Base-by-base conservation (phyloP, 345 rosid genomes). In the Citrus australasica region DNA sequence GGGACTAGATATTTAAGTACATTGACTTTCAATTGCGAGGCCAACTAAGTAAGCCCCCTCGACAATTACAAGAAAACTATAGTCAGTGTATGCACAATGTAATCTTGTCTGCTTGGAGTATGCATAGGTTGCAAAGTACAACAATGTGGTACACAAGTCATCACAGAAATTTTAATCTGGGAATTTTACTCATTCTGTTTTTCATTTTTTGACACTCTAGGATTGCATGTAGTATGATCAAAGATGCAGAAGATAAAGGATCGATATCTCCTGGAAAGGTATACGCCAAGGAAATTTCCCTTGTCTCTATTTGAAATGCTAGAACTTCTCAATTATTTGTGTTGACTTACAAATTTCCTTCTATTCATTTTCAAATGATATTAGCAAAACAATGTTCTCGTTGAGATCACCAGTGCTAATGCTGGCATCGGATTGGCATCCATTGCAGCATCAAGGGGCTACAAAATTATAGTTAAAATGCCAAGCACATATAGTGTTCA, bases 371-470 rank as follows among this genome's bases (percentile, higher is more conserved):
- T 7, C 59, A 38, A 19, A 7, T 69, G n/a, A 56, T 16, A 58
- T 24, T 73, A 42, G 53, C 27, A 30, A 10, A 37, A 91, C 92
- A 89, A 89, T 33, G 77, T 86, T 27, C 80, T 85, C n/a, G 69
- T 88, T 27, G 97, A 92, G 83, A 71, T 79, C 4, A 92, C 93
- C 4, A 72, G 93, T 67, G 97, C 97, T 32, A 90, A 91, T 83
- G 87, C 96, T 0, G 97, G 97, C 79, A 92, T 94, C 51, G 97
- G 91, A 66, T 55, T 92, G 79, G 95, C 97, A 3, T 86, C 76
- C 65, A 76, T 91, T 27, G 95, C 91, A 6, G 94, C 97, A 62
- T 77, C 84, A 19, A 90, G 76, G 80, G 93, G 93, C 61, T 93
- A 90, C 86, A 91, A 83, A 83, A 83, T 89, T 67, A 86, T 90